Evolutionary conservation across 2,329 filamentous ascomycete species (phyloP).

Genomic region (Mycosphaerella sp.): DNA sequence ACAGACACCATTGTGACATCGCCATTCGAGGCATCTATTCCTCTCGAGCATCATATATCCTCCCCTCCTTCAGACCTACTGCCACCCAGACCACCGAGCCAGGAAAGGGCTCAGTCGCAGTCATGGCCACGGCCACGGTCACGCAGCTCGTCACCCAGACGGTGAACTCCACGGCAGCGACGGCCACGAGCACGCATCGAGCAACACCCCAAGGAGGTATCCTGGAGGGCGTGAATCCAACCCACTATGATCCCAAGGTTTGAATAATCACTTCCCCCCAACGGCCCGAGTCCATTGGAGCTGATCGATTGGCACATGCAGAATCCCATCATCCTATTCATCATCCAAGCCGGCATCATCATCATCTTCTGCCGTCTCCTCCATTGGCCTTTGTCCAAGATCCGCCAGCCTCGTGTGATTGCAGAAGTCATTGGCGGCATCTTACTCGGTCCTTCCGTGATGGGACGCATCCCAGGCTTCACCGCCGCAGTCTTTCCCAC

Average conservation of each 20-base stretch:
- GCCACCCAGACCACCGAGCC: background rate
- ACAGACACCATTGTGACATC: background rate
- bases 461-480: slow-evolving; percentile 80
- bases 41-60: too few species aligned
- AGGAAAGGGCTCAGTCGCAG: slow-evolving; percentile 2
- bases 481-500: slow-evolving; percentile 67
- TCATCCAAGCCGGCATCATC: slow-evolving; percentile 67
- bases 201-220: slow-evolving; percentile 59
- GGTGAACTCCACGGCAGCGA: slow-evolving; percentile 15
- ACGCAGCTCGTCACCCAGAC: slow-evolving; percentile 21
- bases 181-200: slow-evolving; percentile 30
- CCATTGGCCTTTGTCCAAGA: slow-evolving; percentile 68
- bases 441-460: slow-evolving; percentile 76
- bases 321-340: slow-evolving; percentile 69
- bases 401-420: slow-evolving; percentile 76
- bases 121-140: slow-evolving; percentile 19
- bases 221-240: slow-evolving; percentile 63
- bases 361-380: slow-evolving; percentile 67
- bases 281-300: background rate
- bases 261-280: background rate
- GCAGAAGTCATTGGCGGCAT: slow-evolving; percentile 82
- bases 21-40: too few species aligned
- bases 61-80: background rate
- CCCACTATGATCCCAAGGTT: slow-evolving; percentile 57
- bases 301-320: background rate